These are phyloP conservation scores for Coemansia sp. DNA, from an alignment of 192 early-diverging fungal species.

Conservation along the genomic window DNA sequence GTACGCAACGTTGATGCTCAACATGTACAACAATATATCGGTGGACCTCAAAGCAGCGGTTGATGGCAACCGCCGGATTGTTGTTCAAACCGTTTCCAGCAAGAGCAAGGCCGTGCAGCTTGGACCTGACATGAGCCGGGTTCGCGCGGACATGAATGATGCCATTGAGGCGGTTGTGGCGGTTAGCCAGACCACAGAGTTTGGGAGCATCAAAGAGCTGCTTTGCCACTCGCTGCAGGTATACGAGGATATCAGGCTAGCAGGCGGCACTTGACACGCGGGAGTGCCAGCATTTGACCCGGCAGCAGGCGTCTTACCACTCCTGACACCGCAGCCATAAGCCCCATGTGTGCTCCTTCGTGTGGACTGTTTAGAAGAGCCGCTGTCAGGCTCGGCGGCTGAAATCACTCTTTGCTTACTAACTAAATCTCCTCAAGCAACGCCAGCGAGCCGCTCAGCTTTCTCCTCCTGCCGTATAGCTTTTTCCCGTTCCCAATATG, in stretches of 20 bases:
- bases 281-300: too few relatives aligned
- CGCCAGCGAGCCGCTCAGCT: too few relatives aligned
- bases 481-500: neutral
- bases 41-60: slow-evolving; percentile 33
- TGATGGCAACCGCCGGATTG: slow-evolving; percentile 32
- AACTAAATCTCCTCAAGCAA: too few relatives aligned
- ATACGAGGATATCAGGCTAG: slow-evolving; percentile 28
- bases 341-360: too few relatives aligned
- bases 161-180: slow-evolving; percentile 19
- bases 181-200: slow-evolving; percentile 17
- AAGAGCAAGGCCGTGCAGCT: slow-evolving; percentile 22
- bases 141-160: slow-evolving; percentile 39
- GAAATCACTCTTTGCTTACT: too few relatives aligned
- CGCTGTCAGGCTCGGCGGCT: too few relatives aligned
- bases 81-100: slow-evolving; percentile 35
- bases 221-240: slow-evolving; percentile 46
- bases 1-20: slow-evolving; percentile 46
- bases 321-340: too few relatives aligned
- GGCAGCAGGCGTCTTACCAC: too few relatives aligned
- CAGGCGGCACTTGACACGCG: neutral
- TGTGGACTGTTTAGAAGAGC: too few relatives aligned
- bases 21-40: slow-evolving; percentile 49
- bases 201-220: slow-evolving; percentile 36
- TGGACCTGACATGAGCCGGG: slow-evolving; percentile 25
- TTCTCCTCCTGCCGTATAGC: too few relatives aligned